Percentiles rank a stretch among this genome's conserved stretches.
Evolutionary conservation across 805 yeast species (phyloP).

Genomic region (Candida andamanensis): DNA sequence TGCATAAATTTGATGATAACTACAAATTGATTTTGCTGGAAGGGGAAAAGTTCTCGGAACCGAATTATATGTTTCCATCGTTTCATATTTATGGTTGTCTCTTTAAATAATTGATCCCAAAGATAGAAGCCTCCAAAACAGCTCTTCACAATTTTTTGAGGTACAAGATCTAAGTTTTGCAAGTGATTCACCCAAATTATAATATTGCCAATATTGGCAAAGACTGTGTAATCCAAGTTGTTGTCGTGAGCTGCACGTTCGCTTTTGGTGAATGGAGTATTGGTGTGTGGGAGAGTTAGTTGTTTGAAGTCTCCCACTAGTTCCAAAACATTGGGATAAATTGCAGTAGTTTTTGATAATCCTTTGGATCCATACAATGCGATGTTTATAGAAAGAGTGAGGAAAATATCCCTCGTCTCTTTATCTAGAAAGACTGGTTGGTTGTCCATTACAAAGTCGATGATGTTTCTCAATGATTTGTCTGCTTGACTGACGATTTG

Average conservation of each 20-base stretch:
- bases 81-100: constrained; percentile 30
- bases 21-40: constrained; percentile 37
- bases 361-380: constrained; percentile 35
- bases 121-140: constrained; percentile 35
- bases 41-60: constrained; percentile 30
- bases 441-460: constrained; percentile 4
- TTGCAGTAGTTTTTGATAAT: constrained; percentile 20
- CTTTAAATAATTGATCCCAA: constrained; percentile 35
- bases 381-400: constrained; percentile 26
- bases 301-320: constrained; percentile 26
- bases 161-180: constrained; percentile 4
- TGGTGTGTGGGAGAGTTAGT: constrained; percentile 26
- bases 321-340: constrained; percentile 22
- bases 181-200: constrained; percentile 23
- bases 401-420: constrained; percentile 16
- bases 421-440: constrained; percentile 6
- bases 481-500: constrained; percentile 27
- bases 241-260: constrained; percentile 29
- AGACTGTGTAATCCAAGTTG: constrained; percentile 33
- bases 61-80: constrained; percentile 40
- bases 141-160: constrained; percentile 2
- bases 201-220: constrained; percentile 34
- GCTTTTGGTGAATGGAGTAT: constrained; percentile 31
- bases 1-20: constrained; percentile 32
- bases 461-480: constrained; percentile 5